A percentile compares a stretch with the other conserved stretches of the same genome.
Conservation (phyloP, 2,329 filamentous ascomycete genomes). For the Epichloe glyceriae region DNA sequence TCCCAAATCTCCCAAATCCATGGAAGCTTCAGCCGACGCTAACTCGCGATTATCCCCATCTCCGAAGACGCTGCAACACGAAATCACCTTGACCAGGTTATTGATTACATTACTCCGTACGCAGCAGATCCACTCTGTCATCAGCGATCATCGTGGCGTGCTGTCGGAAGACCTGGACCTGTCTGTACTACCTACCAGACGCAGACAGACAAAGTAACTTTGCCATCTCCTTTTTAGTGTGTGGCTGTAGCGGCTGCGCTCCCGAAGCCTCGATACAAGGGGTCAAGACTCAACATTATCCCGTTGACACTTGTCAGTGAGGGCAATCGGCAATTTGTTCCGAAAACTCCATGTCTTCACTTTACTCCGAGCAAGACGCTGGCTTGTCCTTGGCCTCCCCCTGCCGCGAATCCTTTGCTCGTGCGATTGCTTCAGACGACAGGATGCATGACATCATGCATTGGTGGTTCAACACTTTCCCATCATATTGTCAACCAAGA, state of each 20-base stretch:
- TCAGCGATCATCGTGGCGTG: constrained; percentile 2
- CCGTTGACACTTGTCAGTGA: no score
- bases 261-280: constrained; percentile 5
- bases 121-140: neutral
- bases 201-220: neutral
- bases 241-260: neutral
- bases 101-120: neutral
- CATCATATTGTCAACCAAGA: no score
- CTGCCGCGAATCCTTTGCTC: no score
- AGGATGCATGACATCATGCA: no score
- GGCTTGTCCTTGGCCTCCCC: no score
- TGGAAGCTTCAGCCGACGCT: neutral
- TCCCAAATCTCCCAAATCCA: neutral
- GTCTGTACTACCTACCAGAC: neutral
- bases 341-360: no score
- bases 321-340: no score
- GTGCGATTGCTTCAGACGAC: no score
- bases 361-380: no score
- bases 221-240: neutral
- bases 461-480: no score
- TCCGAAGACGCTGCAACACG: neutral
- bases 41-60: neutral
- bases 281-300: no score
- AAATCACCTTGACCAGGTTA: neutral
- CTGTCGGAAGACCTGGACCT: neutral